Evolutionary conservation across 495 filamentous ascomycete genomes (phyloP).

Genomic region (Penicillium cataractarum): DNA sequence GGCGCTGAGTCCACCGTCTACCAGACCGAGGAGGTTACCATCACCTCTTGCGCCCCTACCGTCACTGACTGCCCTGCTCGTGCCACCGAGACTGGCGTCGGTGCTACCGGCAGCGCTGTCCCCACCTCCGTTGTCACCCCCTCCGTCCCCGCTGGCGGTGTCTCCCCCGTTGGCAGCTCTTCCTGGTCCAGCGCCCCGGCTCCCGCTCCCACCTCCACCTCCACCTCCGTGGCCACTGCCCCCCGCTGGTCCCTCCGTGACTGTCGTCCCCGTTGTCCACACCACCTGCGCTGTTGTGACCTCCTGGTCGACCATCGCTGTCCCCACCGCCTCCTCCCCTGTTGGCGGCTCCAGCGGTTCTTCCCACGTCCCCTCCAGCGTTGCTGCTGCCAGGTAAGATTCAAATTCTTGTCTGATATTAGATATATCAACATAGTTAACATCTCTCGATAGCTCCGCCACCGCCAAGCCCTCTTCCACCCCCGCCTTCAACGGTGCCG

Average conservation of each 20-base stretch:
- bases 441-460: slow-evolving; percentile 14
- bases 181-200: slow-evolving; percentile 15
- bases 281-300: slow-evolving; percentile 10
- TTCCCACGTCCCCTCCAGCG: slow-evolving; percentile 31
- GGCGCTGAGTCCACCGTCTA: slow-evolving; percentile 51
- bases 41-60: slow-evolving; percentile 62
- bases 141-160: slow-evolving; percentile 18
- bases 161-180: slow-evolving; percentile 23
- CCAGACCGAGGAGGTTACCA: slow-evolving; percentile 56
- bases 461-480: slow-evolving; percentile 29
- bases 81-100: slow-evolving; percentile 23
- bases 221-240: no score
- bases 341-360: slow-evolving; percentile 31
- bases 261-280: slow-evolving; percentile 14
- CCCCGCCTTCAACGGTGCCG: slow-evolving; percentile 52
- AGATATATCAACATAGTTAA: not conserved
- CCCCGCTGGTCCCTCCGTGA: slow-evolving; percentile 19
- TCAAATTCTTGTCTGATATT: not conserved
- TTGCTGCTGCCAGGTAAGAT: slow-evolving; percentile 16
- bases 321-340: slow-evolving; percentile 26
- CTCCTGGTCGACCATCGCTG: slow-evolving; percentile 26
- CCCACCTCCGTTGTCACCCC: slow-evolving; percentile 21
- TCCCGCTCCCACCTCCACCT: slow-evolving; percentile 6
- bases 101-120: slow-evolving; percentile 17
- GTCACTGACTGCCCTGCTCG: slow-evolving; percentile 63